Base-by-base conservation (phyloP, 106 monocot genomes). In the Allium sativum region DNA sequence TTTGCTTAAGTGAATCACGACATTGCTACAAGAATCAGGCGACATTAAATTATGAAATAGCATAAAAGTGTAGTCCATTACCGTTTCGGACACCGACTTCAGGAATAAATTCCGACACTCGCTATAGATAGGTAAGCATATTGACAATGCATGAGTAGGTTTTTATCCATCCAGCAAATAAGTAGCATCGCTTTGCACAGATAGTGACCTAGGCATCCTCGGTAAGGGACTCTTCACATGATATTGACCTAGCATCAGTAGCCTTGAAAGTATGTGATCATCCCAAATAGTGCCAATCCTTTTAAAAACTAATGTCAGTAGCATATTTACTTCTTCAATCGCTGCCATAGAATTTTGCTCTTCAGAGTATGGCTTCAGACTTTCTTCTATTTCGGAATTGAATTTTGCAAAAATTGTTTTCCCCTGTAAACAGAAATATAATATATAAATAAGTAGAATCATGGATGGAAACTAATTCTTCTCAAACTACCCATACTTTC, bases 81-180 rank as follows among this genome's bases (percentile, higher is more conserved):
- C 31, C 31, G 31, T 31, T 31, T 31, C 5, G 4, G 31, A 31
- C 31, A 31, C 31, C 5, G 31, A 31, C 31, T 31, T 31, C 31
- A 31, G 4, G 53, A 96, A 88, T 52, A 96, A 72, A 44, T 82
- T 72, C 22, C 73, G 72, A 58, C 91, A 96, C 68, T 96, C 96
- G 19, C 72, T 65, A 73, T 82, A 82, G 70, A 96, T 72, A 61
- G 84, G 87, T 20, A 78, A 48, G 63, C 87, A 96, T 54, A 87
- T 84, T 12, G 78, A 87, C 8, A 76, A 74, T 55, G 73, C 70
- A 84, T 90, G 82, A 60, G 79, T 68, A 42, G 96, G 96, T 70
- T 87, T 96, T 58, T 78, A 96, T 43, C 96, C 96, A 69, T 90
- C 96, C 50, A 96, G 66, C 43, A 96, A 66, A 80, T 96, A 90